Base-by-base conservation (phyloP, 164 flowering plant species). In the Echeveria elegans region DNA sequence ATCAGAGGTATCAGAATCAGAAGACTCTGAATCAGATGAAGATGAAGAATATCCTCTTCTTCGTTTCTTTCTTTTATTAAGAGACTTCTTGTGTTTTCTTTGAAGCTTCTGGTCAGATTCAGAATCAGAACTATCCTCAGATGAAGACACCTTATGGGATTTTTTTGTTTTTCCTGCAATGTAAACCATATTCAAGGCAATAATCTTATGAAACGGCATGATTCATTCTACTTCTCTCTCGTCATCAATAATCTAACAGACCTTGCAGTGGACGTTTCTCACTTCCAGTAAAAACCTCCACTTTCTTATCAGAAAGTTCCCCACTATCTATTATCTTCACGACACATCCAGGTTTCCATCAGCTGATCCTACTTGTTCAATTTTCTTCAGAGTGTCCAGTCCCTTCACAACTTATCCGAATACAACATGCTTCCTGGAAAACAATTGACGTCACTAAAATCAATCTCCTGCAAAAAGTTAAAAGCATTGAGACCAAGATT, bases 341-440 rank as follows among this genome's bases (percentile, higher is more conserved):
- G 64, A 71, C 59, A 28, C 69, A 36, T 2, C 71, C 21, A 66
- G 94, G 89, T 63, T 76, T 73, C 31, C 94, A 48, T 72, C 77
- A 69, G 74, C 65, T 59, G 85, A 68, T 63, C 94, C 90, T 23
- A 77, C 64, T 68, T 70, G 82, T 66, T 88, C 94, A 68, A 88
- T 71, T 82, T 81, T 83, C 73, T 81, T 79, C 26, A 88, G 67
- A 63, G 78, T 63, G 5, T 85, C 87, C 80, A 83, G 68, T 70
- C 94, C 94, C 66, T 82, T 73, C 59, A 80, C 76, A 60, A 88
- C 87, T 67, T 88, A 84, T 18, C 94, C 94, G 72, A 88, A 88
- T 12, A 88, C 94, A 74, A 88, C 89, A 77, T 86, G 90, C 63
- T 84, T 88, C 82, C 93, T 87, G 82, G 71, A 67, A 77, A 8